Conservation (phyloP, 306 rosid genomes). For the Cyamopsis tetragonoloba region DNA sequence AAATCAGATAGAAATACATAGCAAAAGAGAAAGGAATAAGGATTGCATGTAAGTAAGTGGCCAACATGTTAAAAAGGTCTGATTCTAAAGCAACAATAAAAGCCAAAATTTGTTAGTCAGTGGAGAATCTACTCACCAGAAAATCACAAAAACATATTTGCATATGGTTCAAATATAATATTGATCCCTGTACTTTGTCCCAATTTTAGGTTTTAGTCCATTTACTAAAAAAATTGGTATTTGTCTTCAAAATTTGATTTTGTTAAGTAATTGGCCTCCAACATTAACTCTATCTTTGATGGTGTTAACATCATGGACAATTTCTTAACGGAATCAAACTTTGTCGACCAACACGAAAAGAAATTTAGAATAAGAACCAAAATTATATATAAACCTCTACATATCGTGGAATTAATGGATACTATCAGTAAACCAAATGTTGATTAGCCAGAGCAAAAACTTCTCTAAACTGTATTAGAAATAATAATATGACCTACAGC, state of each 20-base stretch:
- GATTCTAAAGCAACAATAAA: background rate
- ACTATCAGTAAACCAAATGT: background rate
- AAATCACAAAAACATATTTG: background rate
- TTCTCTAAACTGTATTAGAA: background rate
- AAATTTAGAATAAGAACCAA: too few species aligned
- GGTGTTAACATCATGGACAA: too few species aligned
- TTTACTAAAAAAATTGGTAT: too few species aligned
- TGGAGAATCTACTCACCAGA: background rate
- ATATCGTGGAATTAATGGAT: background rate
- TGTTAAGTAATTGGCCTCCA: too few species aligned
- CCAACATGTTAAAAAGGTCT: background rate
- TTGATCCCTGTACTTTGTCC: too few species aligned
- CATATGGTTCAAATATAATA: too few species aligned
- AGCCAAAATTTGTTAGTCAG: background rate
- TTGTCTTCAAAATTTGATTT: too few species aligned
- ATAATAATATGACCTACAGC: background rate
- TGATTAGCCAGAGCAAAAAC: background rate
- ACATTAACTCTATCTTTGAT: too few species aligned
- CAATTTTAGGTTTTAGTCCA: too few species aligned
- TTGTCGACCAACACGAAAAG: too few species aligned
- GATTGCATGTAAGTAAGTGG: background rate
- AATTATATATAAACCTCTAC: too few species aligned
- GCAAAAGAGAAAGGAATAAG: background rate
- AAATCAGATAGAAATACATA: slow-evolving; percentile 4
- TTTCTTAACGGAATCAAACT: too few species aligned